Conservation (phyloP, 805 yeast species). For the Candida germanica region DNA sequence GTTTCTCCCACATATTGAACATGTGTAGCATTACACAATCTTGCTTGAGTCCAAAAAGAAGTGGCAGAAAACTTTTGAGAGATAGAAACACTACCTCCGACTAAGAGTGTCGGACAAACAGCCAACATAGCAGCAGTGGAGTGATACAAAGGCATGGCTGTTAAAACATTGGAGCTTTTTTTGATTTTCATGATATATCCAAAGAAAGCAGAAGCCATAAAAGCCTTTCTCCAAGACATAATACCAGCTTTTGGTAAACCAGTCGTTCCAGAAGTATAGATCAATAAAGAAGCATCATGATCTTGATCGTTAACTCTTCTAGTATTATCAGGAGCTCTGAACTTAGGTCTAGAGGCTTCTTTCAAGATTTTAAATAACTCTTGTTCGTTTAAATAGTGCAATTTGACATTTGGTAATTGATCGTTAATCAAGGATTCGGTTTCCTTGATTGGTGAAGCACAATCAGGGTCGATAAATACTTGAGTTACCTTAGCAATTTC, state of each 20-base stretch:
- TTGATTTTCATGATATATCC: slow-evolving; percentile 64
- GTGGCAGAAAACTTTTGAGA: slow-evolving; percentile 80
- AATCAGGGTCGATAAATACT: slow-evolving; percentile 73
- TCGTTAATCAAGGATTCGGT: slow-evolving; percentile 40
- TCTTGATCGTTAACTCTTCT: slow-evolving; percentile 60
- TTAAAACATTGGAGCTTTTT: slow-evolving; percentile 59
- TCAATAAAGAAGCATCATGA: slow-evolving; percentile 63
- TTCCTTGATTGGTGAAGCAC: slow-evolving; percentile 49
- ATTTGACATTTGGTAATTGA: slow-evolving; percentile 34
- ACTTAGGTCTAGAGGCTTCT: slow-evolving; percentile 42
- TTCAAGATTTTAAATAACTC: slow-evolving; percentile 42
- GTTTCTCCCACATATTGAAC: slow-evolving; percentile 95
- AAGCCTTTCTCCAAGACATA: slow-evolving; percentile 85
- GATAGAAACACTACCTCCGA: slow-evolving; percentile 74
- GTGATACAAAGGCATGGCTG: slow-evolving; percentile 95
- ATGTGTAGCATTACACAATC: slow-evolving; percentile 66
- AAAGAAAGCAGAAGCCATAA: slow-evolving; percentile 66
- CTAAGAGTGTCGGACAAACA: slow-evolving; percentile 58
- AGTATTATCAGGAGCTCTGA: slow-evolving; percentile 52
- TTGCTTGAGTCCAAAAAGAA: slow-evolving; percentile 88
- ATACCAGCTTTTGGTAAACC: slow-evolving; percentile 93
- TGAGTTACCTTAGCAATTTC: slow-evolving; percentile 60
- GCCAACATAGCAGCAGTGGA: slow-evolving; percentile 92
- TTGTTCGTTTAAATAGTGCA: slow-evolving; percentile 52
- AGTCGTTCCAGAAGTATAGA: slow-evolving; percentile 92